A percentile compares a stretch with the other conserved stretches of the same genome.
Conservation (phyloP, 2,329 filamentous ascomycete species). For the Cytospora mali region DNA sequence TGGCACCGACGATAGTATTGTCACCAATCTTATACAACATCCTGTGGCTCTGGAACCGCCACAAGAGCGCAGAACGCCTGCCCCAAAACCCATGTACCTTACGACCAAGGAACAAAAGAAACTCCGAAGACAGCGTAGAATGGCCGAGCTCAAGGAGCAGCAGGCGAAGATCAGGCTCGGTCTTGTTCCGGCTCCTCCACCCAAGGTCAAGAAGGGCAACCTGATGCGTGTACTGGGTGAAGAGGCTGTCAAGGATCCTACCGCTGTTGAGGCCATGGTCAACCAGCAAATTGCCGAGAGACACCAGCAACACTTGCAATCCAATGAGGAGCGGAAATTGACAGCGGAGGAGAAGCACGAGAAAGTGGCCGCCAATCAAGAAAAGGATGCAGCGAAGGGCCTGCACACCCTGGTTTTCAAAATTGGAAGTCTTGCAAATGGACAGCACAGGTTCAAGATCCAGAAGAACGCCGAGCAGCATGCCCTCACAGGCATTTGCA, state of each 20-base stretch:
- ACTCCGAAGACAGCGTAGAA: slow-evolving; percentile 82
- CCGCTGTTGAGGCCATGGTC: slow-evolving; percentile 91
- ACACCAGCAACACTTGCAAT: slow-evolving; percentile 72
- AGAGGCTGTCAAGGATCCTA: slow-evolving; percentile 90
- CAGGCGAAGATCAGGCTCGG: slow-evolving; percentile 95
- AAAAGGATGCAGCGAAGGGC: slow-evolving; percentile 84
- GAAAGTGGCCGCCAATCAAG: slow-evolving; percentile 81
- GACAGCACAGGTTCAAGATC: slow-evolving; percentile 91
- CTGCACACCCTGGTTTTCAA: slow-evolving; percentile 87
- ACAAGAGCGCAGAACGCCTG: slow-evolving; percentile 79
- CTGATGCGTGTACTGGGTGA: slow-evolving; percentile 96
- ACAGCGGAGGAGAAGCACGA: slow-evolving; percentile 85
- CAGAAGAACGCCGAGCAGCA: slow-evolving; percentile 89
- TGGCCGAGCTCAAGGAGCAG: slow-evolving; percentile 92
- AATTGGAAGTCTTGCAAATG: slow-evolving; percentile 86
- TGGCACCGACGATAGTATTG: slow-evolving; percentile 76
- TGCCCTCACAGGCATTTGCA: slow-evolving; percentile 82
- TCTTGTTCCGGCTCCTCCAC: slow-evolving; percentile 83
- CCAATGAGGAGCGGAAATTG: slow-evolving; percentile 84
- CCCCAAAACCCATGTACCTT: slow-evolving; percentile 87
- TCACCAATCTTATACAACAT: slow-evolving; percentile 91
- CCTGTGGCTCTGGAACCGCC: slow-evolving; percentile 89
- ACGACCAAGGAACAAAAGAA: slow-evolving; percentile 92
- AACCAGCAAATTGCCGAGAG: slow-evolving; percentile 91
- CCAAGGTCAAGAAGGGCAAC: slow-evolving; percentile 96